Evolutionary conservation across 495 filamentous ascomycete genomes (phyloP).

Genomic region (Jackrogersella multiformis): DNA sequence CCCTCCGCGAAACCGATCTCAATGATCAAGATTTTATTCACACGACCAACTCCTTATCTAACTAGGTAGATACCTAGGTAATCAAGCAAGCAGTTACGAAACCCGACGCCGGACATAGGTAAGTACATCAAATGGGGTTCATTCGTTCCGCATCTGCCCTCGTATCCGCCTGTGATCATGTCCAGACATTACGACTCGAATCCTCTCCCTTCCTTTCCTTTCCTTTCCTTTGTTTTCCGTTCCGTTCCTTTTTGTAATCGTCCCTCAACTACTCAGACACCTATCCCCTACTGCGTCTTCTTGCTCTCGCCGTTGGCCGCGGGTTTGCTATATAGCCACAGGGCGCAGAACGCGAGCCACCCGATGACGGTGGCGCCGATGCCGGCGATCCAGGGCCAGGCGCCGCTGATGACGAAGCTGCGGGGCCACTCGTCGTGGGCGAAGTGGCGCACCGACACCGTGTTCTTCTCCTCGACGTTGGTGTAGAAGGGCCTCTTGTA

Average conservation of each 20-base stretch:
- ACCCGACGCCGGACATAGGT: not conserved
- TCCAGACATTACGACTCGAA: not conserved
- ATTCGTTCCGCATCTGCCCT: slow-evolving; percentile 26
- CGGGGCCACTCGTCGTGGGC: slow-evolving; percentile 96
- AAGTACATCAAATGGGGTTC: slow-evolving; percentile 18
- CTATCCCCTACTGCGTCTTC: slow-evolving; percentile 72
- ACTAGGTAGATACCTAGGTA: not conserved
- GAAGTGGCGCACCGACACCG: slow-evolving; percentile 92
- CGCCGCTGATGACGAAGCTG: slow-evolving; percentile 86
- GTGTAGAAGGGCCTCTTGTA: slow-evolving; percentile 94
- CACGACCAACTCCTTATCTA: not conserved
- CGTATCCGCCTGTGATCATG: not conserved
- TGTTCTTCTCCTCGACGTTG: slow-evolving; percentile 91
- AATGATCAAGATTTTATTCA: not conserved
- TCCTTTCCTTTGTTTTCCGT: not conserved
- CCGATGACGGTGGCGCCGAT: slow-evolving; percentile 83
- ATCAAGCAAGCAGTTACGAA: not conserved
- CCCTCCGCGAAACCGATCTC: no score
- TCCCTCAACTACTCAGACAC: not conserved
- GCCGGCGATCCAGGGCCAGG: slow-evolving; percentile 95
- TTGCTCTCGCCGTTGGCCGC: slow-evolving; percentile 62
- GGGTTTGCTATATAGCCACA: slow-evolving; percentile 94
- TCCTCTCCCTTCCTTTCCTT: not conserved
- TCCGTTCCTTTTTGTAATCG: not conserved
- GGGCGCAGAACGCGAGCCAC: slow-evolving; percentile 82